Base-by-base conservation (phyloP, 2,329 filamentous ascomycete genomes). In the Neonectria magnoliae region DNA sequence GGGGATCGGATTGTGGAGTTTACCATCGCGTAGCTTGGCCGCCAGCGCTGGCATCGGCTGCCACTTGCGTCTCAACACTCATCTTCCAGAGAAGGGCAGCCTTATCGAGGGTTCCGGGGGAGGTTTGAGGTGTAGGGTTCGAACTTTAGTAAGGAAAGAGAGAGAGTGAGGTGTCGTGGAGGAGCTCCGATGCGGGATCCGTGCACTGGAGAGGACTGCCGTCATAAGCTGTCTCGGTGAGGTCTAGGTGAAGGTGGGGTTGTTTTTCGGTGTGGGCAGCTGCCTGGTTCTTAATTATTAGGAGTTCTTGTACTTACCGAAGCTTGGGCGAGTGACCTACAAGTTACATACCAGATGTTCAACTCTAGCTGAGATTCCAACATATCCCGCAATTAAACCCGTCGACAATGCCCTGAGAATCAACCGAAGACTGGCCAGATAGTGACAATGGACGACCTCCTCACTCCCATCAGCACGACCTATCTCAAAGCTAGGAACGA, bases 391-490 rank as follows among this genome's bases (percentile, higher is more conserved):
- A 33, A 10, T 33, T 7, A 45, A 31, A 41, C 33, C 13, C 11
- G 16, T 52, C n/a, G n/a, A 38, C 14, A 38, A 41, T 45, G 31
- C 8, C 18, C 48, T 41, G 51, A 48, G 22, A 29, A 33, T 16
- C 47, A 4, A 10, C 11, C 16, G 14, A 41, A 22, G 13, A 33
- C 48, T 33, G 18, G 20, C 3, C 48, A 51, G 29, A 41, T 42
- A 29, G n/a, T 13, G 38, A 70, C 54, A 29, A 90, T 90, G 88
- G 87, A 88, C 60, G 82, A 82, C 29, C 77, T 90, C 27, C 77
- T 89, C 62, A 86, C 81, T 10, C 85, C 83, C 1, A 80, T 88
- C 69, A 86, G 83, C 80, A 84, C 82, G 52, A 83, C 82, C 2
- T 85, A 87, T 68, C 79, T 78, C 50, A 81, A 81, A 57, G 71